Conservation (phyloP, 441 rosid genomes). For the Mallotus repandus region DNA sequence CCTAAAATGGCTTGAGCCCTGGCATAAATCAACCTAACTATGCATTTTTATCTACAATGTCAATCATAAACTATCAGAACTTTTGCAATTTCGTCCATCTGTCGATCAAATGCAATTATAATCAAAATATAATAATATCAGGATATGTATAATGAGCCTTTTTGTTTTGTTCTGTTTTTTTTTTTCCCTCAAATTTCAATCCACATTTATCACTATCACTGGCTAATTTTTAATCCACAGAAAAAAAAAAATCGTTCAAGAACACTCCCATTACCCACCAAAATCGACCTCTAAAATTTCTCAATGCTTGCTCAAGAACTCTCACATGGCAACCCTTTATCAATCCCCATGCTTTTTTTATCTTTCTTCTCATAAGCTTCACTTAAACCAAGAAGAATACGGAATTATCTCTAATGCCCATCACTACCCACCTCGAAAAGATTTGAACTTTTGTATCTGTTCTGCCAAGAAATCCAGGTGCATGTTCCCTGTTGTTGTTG, state of each 20-base stretch:
- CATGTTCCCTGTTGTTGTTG: not conserved
- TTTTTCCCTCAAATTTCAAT: not conserved
- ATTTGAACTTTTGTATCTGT: conserved; percentile 41
- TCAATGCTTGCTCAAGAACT: not conserved
- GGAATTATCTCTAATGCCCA: conserved; percentile 1
- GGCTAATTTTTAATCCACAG: not conserved
- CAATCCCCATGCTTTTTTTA: conserved; percentile 24
- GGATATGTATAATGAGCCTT: no score
- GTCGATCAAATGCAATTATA: no score
- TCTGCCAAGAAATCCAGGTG: conserved; percentile 52
- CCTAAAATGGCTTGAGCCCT: rapidly evolving
- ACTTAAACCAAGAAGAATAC: conserved; percentile 13
- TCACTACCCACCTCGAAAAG: conserved; percentile 24
- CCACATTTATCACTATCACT: not conserved
- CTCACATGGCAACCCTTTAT: conserved; percentile 15
- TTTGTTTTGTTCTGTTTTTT: no score
- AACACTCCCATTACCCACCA: not conserved
- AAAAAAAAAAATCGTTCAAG: not conserved
- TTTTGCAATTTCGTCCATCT: no score
- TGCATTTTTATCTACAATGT: no score
- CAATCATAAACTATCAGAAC: no score
- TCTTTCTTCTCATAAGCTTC: conserved; percentile 28
- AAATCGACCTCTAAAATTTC: not conserved
- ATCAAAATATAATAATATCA: no score
- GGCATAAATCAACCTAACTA: no score